These are phyloP conservation scores for Stipa capillata DNA, from an alignment of 176 grass and related monocot genomes.

Conservation along the genomic window DNA sequence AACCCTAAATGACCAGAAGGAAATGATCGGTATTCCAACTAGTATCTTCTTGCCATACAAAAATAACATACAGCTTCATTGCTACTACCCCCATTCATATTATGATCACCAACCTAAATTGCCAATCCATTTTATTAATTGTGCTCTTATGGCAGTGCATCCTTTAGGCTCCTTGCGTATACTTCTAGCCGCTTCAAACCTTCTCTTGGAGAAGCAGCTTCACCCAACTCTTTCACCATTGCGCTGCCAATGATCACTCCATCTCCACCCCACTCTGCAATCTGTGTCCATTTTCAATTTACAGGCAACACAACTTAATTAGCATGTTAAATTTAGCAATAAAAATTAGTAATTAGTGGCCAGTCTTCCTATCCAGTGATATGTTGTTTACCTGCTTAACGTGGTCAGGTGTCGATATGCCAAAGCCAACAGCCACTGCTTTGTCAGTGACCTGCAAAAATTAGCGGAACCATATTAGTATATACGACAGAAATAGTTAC, in stretches of 20 bases:
- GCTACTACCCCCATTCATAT: background rate
- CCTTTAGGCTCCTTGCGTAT: background rate
- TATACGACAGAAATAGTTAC: background rate
- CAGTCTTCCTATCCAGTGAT: background rate
- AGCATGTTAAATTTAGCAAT: background rate
- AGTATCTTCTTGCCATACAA: no score
- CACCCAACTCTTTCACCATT: constrained; percentile 63
- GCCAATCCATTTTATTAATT: background rate
- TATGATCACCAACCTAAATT: background rate
- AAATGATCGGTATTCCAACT: no score
- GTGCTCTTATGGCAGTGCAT: background rate
- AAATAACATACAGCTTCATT: no score
- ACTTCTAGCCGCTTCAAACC: constrained; percentile 19
- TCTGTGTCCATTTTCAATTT: constrained; percentile 16
- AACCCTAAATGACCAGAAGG: no score
- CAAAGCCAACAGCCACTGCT: constrained; percentile 83
- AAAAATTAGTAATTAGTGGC: background rate
- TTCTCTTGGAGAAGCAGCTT: constrained; percentile 52
- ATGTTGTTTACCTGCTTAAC: constrained; percentile 47
- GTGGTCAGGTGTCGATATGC: constrained; percentile 80
- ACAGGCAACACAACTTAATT: no score
- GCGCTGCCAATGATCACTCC: constrained; percentile 89
- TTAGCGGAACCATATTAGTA: background rate
- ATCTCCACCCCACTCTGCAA: constrained; percentile 73
- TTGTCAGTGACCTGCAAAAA: constrained; percentile 49